These are phyloP conservation scores for Obelidium mucronatum DNA, from an alignment of 192 early-diverging fungal genomes.

Conservation along the genomic window DNA sequence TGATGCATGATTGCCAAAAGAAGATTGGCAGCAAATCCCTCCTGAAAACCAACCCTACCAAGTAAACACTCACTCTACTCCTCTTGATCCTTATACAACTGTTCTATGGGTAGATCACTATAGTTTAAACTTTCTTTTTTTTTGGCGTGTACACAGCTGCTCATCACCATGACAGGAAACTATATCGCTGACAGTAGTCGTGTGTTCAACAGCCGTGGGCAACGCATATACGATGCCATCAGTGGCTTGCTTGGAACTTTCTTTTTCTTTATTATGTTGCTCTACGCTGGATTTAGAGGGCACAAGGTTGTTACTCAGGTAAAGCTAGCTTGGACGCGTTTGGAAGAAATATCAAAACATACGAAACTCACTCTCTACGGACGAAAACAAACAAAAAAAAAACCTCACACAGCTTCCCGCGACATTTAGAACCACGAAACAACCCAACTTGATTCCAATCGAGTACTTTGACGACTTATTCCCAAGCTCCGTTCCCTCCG, in stretches of 20 bases:
- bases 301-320: slow-evolving; percentile 56
- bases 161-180: slow-evolving; percentile 19
- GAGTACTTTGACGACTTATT: slow-evolving; percentile 50
- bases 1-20: too few species aligned
- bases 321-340: slow-evolving; percentile 3
- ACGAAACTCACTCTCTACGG: not conserved
- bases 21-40: not conserved
- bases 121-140: not conserved
- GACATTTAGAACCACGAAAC: slow-evolving; percentile 50
- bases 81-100: not conserved
- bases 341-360: too few species aligned
- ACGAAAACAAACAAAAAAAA: not conserved
- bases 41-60: not conserved
- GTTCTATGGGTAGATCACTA: not conserved
- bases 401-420: slow-evolving; percentile 50
- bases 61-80: not conserved
- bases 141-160: too few species aligned
- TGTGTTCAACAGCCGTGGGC: slow-evolving; percentile 49
- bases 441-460: slow-evolving; percentile 43
- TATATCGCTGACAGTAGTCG: slow-evolving; percentile 38
- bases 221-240: slow-evolving; percentile 42
- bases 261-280: slow-evolving; percentile 50
- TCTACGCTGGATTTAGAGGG: slow-evolving; percentile 56
- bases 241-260: slow-evolving; percentile 41
- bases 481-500: slow-evolving; percentile 42